Base-by-base conservation (phyloP, 169 alveolate genomes). In the Plasmodium gaboni region DNA sequence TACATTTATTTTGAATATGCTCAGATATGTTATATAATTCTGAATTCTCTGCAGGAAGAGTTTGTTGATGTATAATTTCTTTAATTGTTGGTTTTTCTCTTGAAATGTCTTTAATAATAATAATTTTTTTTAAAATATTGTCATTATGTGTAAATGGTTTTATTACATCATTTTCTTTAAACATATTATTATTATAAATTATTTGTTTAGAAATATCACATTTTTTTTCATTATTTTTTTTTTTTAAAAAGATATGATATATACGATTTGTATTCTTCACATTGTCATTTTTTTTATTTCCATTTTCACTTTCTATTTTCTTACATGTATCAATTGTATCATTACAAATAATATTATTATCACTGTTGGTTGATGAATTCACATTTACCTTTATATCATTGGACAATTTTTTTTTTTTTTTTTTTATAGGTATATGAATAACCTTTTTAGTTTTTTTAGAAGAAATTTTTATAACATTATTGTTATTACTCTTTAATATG, bases 351-450 rank as follows among this genome's bases (percentile, higher is more conserved):
- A 55, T 28, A 17, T 76, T 64, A 46, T 76, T 38, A 59, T 28
- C 63, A 17, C 2, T n/a, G 17, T 26, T 32, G 5, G 9, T 63
- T 76, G 64, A 13, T 15, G 15, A 55, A 38, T 38, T 38, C 9
- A 38, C 46, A 38, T 38, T 38, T 38, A 3, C 46, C 46, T 38
- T 38, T 55, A 55, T 55, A 9, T 55, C 24, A 17, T 55, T 12
- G 22, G 22, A 17, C 64, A 13, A n/a, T 13, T 53, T 9, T 5
- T 80, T 80, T 67, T 67, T 15, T 28, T 64, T 76, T 17, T 64
- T 76, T 17, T 64, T 64, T 55, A 76, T 38, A 10, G 91, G 91
- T 19, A 68, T 68, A 68, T 83, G 53, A 63, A 76, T 38, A 63
- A 46, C 51, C 38, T 69, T 76, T 83, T 68, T 68, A 42, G 24